Evolutionary conservation across 495 filamentous ascomycete species (phyloP).

Genomic region (Glarea lozoyensis): DNA sequence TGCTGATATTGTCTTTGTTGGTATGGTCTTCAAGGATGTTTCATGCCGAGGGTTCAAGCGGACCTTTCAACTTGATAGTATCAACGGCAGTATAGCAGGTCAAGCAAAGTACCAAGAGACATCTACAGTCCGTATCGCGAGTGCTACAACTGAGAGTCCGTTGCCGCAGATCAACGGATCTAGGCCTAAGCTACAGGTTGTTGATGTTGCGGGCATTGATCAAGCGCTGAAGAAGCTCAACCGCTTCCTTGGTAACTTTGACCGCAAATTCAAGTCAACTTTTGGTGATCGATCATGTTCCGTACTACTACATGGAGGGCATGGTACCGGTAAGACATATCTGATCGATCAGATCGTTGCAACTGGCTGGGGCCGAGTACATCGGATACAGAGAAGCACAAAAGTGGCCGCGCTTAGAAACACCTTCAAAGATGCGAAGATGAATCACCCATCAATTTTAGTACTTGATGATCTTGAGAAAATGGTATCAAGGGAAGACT

Average conservation of each 20-base stretch:
- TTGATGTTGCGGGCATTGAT: constrained; percentile 53
- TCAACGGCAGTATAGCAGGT: constrained; percentile 28
- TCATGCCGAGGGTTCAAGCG: constrained; percentile 33
- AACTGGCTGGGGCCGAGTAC: constrained; percentile 61
- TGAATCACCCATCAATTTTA: constrained; percentile 69
- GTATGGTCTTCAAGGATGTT: constrained; percentile 37
- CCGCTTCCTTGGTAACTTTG: constrained; percentile 52
- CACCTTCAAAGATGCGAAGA: constrained; percentile 61
- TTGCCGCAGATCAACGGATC: not conserved
- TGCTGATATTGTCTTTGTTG: constrained; percentile 37
- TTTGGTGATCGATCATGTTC: constrained; percentile 36
- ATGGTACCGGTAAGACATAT: constrained; percentile 74
- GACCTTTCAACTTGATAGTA: constrained; percentile 35
- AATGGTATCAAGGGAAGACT: constrained; percentile 57
- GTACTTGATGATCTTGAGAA: constrained; percentile 75
- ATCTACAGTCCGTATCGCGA: constrained; percentile 12
- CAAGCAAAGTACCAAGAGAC: constrained; percentile 8
- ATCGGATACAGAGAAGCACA: constrained; percentile 47
- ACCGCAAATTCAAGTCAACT: constrained; percentile 24
- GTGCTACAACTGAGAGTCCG: not conserved
- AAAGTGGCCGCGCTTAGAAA: constrained; percentile 53
- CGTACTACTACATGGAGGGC: constrained; percentile 71
- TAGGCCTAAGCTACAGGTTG: constrained; percentile 23
- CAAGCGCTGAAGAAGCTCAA: constrained; percentile 58
- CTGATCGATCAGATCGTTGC: constrained; percentile 56